Evolutionary conservation across 768 basidiomycete species (phyloP), one percentile per base, ranked within the genome.

Genomic region (Daedaleopsis nitida): DNA sequence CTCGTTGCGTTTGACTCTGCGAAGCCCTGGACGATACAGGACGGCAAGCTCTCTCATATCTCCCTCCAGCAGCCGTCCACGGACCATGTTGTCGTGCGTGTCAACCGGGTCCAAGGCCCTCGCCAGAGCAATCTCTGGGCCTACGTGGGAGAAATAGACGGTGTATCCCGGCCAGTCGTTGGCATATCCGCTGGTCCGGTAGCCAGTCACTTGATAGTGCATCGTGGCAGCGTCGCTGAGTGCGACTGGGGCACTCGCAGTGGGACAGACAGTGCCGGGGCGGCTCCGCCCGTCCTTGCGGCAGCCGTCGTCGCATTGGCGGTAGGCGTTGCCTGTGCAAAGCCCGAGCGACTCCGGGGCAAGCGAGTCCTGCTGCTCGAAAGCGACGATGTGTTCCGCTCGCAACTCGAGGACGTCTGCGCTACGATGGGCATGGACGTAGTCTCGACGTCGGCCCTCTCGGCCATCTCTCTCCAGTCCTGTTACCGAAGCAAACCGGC

Each of bases 11-110:
- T 60, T 42, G 48, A 57, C 17, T 19, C 58, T 1, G 55, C 39
- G 19, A 27, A 38, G 27, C 66, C 61, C 27, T 67, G 66, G 66
- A 39, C 57, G 54, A 14, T 49, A 12, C 61, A 58, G 17, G 55
- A 42, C 43, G 42, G 21, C 14, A 24, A 54, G 32, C 27, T 65
- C 38, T 27, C 19, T 24, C 57, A 58, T 14, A 27, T 27, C 10
- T 34, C 16, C 27, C 9, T 12, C 10, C 17, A 24, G n/a, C 49
- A 3, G 13, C 27, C 27, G 23, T 9, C 13, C 1, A 10, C 23
- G 1, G 58, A 45, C 19, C 54, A 56, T 23, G 37, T 56, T 16
- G 24, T 42, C 12, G 58, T 64, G 19, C 38, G 34, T 6, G 63
- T 64, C 27, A 14, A 1, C 16, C 14, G 34, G 14, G 12, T 52